Conservation (phyloP, 1,139 yeast genomes). For the Candida neerlandica region DNA sequence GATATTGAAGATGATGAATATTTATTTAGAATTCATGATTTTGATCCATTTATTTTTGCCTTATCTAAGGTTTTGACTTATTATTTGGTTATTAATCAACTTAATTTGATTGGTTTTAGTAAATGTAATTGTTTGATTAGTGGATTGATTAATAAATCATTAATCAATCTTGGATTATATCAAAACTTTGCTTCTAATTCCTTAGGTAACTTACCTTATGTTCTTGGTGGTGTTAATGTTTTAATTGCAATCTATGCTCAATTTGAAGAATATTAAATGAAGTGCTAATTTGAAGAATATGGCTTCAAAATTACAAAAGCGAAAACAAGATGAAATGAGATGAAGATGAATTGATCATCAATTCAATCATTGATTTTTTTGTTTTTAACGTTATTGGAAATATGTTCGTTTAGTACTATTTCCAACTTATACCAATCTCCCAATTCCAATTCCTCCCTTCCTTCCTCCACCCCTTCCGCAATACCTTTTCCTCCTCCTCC, state of each 20-base stretch:
- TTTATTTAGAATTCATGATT: slow-evolving; percentile 40
- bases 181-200: slow-evolving; percentile 34
- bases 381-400: too few species aligned
- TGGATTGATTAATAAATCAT: slow-evolving; percentile 38
- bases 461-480: neutral
- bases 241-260: slow-evolving; percentile 55
- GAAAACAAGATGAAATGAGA: neutral
- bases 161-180: slow-evolving; percentile 43
- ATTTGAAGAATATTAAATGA: slow-evolving; percentile 39
- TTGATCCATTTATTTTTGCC: slow-evolving; percentile 63
- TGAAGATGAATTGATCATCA: neutral
- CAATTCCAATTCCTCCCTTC: neutral
- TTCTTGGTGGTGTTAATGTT: slow-evolving; percentile 51
- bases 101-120: slow-evolving; percentile 32
- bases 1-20: slow-evolving; percentile 42
- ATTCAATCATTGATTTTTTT: too few species aligned
- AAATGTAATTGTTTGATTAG: slow-evolving; percentile 33
- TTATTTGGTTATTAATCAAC: slow-evolving; percentile 38
- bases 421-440: neutral
- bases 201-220: slow-evolving; percentile 53
- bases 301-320: slow-evolving; percentile 16
- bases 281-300: slow-evolving; percentile 40
- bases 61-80: slow-evolving; percentile 50
- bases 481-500: neutral
- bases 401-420: neutral